Base-by-base conservation (phyloP, 2,329 filamentous ascomycete species). In the Nemania bipapillata region DNA sequence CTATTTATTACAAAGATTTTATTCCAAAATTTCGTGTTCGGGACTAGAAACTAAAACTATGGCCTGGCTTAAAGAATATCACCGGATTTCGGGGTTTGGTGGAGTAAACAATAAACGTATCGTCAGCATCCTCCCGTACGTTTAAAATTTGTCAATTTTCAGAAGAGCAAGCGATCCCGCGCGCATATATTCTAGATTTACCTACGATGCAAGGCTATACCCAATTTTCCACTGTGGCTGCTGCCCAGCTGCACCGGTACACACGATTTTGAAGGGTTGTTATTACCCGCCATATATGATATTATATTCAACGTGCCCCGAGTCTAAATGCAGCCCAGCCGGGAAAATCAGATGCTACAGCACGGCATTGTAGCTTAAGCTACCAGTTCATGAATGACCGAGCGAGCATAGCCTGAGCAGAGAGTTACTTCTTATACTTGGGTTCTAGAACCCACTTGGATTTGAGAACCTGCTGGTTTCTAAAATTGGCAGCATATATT, bases 401-500 rank as follows among this genome's bases (percentile, higher is more conserved):
- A 40, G 4, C 26, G 24, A 47, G 15, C 11, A 45, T 52, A 47
- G 37, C 20, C n/a, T 30, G 32, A 32, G 24, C 50, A 22, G 45
- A 17, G 17, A 20, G 22, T 17, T 11, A 2, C 28, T 35, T 32
- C 26, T 12, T 35, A 54, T 35, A 35, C 8, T 26, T 32, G 6
- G 28, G 45, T 68, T 50, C 53, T 42, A 35, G 26, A 59, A 42
- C n/a, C 45, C n/a, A 35, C 32, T 56, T 42, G 15, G 26, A 37
- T 58, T 53, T 49, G 37, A 55, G 57, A 57, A n/a, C 32, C 20
- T 28, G 52, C 47, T 30, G 20, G 28, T 11, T 62, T 57, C 68
- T 68, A 68, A 67, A 62, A 65, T 62, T 67, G 64, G 64, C 67
- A 70, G 52, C 28, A 47, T 45, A 8, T 40, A 24, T 55, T 53